Evolutionary conservation across 148 eudicot species (phyloP).

Genomic region (Vaccinium corymbosum): DNA sequence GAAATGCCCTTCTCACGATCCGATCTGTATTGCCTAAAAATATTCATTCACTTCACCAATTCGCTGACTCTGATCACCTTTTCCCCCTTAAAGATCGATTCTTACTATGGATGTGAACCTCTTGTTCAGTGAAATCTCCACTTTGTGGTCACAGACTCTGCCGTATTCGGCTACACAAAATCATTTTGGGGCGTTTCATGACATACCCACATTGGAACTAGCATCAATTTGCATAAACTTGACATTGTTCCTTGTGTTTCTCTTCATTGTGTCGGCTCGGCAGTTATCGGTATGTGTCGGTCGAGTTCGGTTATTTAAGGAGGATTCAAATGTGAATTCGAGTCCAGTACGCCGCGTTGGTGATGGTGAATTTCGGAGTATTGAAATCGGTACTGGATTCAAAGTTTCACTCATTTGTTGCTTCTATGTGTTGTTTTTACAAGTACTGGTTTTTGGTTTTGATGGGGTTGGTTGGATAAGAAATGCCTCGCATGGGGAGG

Average conservation of each 20-base stretch:
- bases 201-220: slow-evolving; percentile 55
- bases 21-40: slow-evolving; percentile 25
- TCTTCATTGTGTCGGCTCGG: slow-evolving; percentile 61
- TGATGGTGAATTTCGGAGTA: slow-evolving; percentile 45
- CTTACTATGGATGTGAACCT: slow-evolving; percentile 32
- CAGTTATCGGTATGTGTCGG: slow-evolving; percentile 56
- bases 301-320: slow-evolving; percentile 53
- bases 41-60: slow-evolving; percentile 4
- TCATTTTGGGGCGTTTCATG: slow-evolving; percentile 30
- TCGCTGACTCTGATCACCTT: slow-evolving; percentile 20
- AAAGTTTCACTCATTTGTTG: slow-evolving; percentile 68
- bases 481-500: slow-evolving; percentile 46
- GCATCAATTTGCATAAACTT: slow-evolving; percentile 62
- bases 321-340: slow-evolving; percentile 42
- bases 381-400: slow-evolving; percentile 49
- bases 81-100: slow-evolving; percentile 15
- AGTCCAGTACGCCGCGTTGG: slow-evolving; percentile 29
- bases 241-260: slow-evolving; percentile 55
- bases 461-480: slow-evolving; percentile 55
- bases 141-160: slow-evolving; percentile 15
- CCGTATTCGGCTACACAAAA: slow-evolving; percentile 19
- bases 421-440: slow-evolving; percentile 68
- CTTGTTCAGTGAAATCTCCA: slow-evolving; percentile 26
- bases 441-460: slow-evolving; percentile 62
- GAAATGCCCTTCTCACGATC: slow-evolving; percentile 43